Evolutionary conservation across 805 yeast species (phyloP).

Genomic region (Metschnikowia orientalis): DNA sequence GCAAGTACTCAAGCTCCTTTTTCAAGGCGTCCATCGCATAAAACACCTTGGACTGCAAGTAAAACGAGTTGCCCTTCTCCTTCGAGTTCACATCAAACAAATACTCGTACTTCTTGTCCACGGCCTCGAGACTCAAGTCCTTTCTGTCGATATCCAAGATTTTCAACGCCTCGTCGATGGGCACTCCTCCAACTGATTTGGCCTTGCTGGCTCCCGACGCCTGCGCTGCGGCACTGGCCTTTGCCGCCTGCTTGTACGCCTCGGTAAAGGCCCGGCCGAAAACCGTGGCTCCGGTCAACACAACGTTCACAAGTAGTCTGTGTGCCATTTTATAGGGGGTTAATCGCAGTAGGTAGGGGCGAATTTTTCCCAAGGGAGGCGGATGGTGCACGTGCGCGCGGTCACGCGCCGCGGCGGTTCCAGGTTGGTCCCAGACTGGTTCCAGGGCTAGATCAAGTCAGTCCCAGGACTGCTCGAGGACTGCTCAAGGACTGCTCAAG

Average conservation of each 20-base stretch:
- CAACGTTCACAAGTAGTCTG: slow-evolving; percentile 81
- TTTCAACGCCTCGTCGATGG: slow-evolving; percentile 86
- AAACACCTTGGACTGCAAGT: slow-evolving; percentile 86
- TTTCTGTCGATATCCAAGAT: slow-evolving; percentile 73
- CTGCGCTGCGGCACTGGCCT: slow-evolving; percentile 68
- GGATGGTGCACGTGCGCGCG: slow-evolving; percentile 4
- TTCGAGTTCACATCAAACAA: slow-evolving; percentile 85
- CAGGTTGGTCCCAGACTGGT: too few species aligned
- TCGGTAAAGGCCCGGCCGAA: slow-evolving; percentile 95
- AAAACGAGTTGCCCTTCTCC: slow-evolving; percentile 95
- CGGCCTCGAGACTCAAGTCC: slow-evolving; percentile 51
- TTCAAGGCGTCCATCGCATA: slow-evolving; percentile 91
- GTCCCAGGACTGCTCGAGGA: too few species aligned
- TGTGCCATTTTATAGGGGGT: slow-evolving; percentile 61
- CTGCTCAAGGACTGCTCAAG: too few species aligned
- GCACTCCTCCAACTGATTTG: slow-evolving; percentile 68
- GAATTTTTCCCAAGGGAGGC: slow-evolving; percentile 1
- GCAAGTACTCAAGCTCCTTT: slow-evolving; percentile 63
- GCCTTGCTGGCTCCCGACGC: slow-evolving; percentile 36
- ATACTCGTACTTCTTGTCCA: slow-evolving; percentile 70
- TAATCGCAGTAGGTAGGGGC: background rate
- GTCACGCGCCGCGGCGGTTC: slow-evolving; percentile 1
- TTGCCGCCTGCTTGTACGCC: slow-evolving; percentile 95
- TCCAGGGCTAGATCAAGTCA: too few species aligned
- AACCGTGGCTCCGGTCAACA: slow-evolving; percentile 91